These are phyloP conservation scores for Heterobasidion occidentale DNA, from an alignment of 1,284 basidiomycete species.

Conservation along the genomic window DNA sequence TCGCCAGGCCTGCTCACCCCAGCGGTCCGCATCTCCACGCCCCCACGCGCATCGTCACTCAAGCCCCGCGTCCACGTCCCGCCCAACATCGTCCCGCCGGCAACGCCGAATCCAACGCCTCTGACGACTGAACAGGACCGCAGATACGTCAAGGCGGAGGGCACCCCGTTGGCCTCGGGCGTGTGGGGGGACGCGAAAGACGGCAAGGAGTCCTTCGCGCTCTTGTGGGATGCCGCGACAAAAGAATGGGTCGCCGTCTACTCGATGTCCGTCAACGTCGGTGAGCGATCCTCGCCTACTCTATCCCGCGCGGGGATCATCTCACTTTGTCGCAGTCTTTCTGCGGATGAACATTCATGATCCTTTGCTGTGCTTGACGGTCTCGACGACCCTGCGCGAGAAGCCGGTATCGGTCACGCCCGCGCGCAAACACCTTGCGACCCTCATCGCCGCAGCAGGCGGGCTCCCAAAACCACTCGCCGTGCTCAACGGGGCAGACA, in stretches of 20 bases:
- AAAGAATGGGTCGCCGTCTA: conserved; percentile 72
- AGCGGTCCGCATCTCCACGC: background rate
- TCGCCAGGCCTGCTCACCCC: conserved; percentile 8
- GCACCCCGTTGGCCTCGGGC: conserved; percentile 59
- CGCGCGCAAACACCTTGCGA: conserved; percentile 42
- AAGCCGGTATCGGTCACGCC: conserved; percentile 48
- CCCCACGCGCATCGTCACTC: conserved; percentile 25
- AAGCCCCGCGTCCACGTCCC: conserved; percentile 9
- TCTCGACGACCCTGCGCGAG: conserved; percentile 73
- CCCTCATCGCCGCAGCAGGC: conserved; percentile 32
- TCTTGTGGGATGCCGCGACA: conserved; percentile 53
- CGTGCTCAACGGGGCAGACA: conserved; percentile 15
- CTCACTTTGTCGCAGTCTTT: conserved; percentile 42
- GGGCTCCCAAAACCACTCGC: conserved; percentile 17
- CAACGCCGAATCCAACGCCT: conserved; percentile 71
- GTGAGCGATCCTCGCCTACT: conserved; percentile 38
- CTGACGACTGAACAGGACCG: conserved; percentile 59
- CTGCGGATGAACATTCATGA: conserved; percentile 62
- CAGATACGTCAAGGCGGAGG: conserved; percentile 70
- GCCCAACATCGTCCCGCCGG: conserved; percentile 53
- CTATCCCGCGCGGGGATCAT: background rate
- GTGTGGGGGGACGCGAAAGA: conserved; percentile 64
- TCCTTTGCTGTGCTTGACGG: conserved; percentile 75
- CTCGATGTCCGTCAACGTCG: conserved; percentile 62
- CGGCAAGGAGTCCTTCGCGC: conserved; percentile 45